Percentiles rank a stretch among this genome's conserved stretches.
phyloP scores from a whole-genome alignment of 164 flowering plant species.

The Dillenia suffruticosa region DNA sequence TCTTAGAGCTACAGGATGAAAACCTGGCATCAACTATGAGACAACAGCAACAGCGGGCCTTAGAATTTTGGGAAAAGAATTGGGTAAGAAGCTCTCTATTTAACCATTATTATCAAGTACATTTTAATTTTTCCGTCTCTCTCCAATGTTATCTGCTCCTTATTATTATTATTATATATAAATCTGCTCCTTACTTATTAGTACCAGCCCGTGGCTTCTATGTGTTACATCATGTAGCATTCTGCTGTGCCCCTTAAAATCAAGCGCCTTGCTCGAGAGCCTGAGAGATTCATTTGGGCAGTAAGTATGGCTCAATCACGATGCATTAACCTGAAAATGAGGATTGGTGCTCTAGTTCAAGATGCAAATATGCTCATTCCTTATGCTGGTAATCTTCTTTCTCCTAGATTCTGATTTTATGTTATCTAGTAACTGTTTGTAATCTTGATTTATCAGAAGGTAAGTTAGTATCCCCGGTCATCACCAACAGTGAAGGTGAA shows the following conservation, averaged over 20 bases:
- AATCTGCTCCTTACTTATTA: neutral
- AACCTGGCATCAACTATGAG: constrained; percentile 66
- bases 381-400: constrained; percentile 70
- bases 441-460: no score
- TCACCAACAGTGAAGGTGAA: no score
- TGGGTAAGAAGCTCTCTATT: constrained; percentile 51
- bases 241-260: constrained; percentile 81
- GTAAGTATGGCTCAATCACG: constrained; percentile 85
- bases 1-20: constrained; percentile 76
- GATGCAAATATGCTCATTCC: constrained; percentile 90
- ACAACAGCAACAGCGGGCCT: constrained; percentile 53
- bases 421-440: no score
- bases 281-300: constrained; percentile 95
- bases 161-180: neutral
- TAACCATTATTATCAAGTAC: neutral
- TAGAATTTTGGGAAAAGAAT: constrained; percentile 90
- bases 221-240: constrained; percentile 41
- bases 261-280: constrained; percentile 85
- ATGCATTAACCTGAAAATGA: constrained; percentile 64
- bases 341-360: constrained; percentile 81
- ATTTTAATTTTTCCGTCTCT: neutral
- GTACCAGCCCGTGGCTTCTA: constrained; percentile 7
- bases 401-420: neutral
- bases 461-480: no score
- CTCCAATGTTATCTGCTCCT: no score